Evolutionary conservation across 805 yeast genomes (phyloP).

Genomic region (Yarrowia sp.): DNA sequence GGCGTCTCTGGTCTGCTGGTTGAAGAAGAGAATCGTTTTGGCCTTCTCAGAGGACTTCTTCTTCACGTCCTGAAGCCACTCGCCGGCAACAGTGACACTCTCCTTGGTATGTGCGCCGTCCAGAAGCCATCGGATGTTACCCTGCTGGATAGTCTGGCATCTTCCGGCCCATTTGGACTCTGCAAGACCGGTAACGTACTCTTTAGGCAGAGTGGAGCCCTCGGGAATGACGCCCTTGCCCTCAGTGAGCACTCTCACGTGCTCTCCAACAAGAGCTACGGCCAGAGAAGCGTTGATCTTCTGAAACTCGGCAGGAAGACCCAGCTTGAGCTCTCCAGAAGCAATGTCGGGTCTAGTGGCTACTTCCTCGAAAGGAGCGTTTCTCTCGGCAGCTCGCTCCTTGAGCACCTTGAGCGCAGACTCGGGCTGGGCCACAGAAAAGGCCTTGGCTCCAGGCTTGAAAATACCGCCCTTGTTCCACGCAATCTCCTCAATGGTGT

Average conservation of each 20-base stretch:
- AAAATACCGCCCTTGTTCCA: constrained; percentile 97
- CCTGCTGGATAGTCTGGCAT: constrained; percentile 71
- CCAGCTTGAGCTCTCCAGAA: constrained; percentile 47
- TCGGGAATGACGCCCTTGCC: constrained; percentile 24
- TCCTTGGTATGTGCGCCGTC: constrained; percentile 98
- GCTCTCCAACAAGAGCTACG: constrained; percentile 67
- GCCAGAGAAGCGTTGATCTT: constrained; percentile 87
- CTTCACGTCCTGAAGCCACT: constrained; percentile 65
- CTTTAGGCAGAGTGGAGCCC: constrained; percentile 41
- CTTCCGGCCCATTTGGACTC: constrained; percentile 92
- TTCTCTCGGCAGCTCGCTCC: constrained; percentile 72
- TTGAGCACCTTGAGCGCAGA: constrained; percentile 60
- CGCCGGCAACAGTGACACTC: constrained; percentile 79
- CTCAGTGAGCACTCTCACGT: constrained; percentile 45
- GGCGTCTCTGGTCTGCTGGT: constrained; percentile 94
- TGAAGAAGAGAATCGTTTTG: constrained; percentile 70
- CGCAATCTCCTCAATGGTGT: constrained; percentile 86
- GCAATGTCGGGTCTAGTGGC: constrained; percentile 53
- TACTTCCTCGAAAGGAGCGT: constrained; percentile 59
- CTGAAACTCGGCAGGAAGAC: constrained; percentile 76
- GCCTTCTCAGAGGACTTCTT: constrained; percentile 40
- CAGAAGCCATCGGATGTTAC: constrained; percentile 72
- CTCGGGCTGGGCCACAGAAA: constrained; percentile 66
- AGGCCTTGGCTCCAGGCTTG: constrained; percentile 71
- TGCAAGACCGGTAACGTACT: constrained; percentile 61